Evolutionary conservation across 1,284 basidiomycete genomes (phyloP), one percentile per base, ranked within the genome.

Genomic region (Trametes versicolor): DNA sequence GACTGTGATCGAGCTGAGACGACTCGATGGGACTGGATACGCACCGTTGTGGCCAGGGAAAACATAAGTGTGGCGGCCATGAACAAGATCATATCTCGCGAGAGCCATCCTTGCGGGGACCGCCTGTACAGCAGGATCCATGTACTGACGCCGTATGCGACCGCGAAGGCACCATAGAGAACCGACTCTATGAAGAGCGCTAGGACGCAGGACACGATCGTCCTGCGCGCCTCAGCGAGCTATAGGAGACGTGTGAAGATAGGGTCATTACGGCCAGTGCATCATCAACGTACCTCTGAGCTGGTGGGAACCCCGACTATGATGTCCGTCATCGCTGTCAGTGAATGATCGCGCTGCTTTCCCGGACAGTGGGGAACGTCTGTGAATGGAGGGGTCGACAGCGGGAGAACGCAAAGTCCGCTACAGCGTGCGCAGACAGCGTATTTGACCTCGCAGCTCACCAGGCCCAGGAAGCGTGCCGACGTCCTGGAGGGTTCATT

Each of bases 141-240:
- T 36, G 61, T 56, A 9, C 63, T 52, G 36, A 62, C 45, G 17
- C 32, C 58, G 43, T 48, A 63, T 8, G 61, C 52, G 48, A 68
- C 58, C 32, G 56, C 27, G 57, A 65, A 62, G 29, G 47, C 61
- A 15, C 66, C 66, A 39, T 34, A 64, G 17, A 67, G 53, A 9
- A 67, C 29, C 10, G 66, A 62, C 53, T 67, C 66, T 34, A 67
- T 54, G 27, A 67, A 64, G 37, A 64, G 60, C 15, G 60, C 60
- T 13, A 57, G 25, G 5, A 62, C 25, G 48, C 60, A 62, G 12
- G 60, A 62, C 8, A 62, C 50, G 47, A 51, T 43, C 19, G 60
- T 62, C 2, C 54, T 41, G 13, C 60, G 60, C 9, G 53, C 54
- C 4, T 47, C 41, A 4, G 41, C 32, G n/a, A 61, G 23, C 60